These are phyloP conservation scores for Fraxinus dipetala DNA, from an alignment of 305 asterid species.

Conservation along the genomic window DNA sequence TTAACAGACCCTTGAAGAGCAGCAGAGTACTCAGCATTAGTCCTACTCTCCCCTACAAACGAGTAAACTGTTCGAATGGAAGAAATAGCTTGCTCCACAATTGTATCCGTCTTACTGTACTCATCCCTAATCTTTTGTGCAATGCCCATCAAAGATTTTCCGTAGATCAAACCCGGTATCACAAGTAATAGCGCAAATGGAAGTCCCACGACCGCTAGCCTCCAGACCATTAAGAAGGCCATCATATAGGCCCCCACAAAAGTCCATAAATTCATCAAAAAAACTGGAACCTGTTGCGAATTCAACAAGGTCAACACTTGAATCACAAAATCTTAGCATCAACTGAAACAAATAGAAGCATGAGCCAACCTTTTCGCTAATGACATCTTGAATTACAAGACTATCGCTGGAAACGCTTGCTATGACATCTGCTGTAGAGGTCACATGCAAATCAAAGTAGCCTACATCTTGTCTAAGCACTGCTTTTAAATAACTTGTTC, in stretches of 20 bases:
- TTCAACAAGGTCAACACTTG: not conserved
- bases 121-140: slow-evolving; percentile 62
- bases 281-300: slow-evolving; percentile 58
- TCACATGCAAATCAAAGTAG: slow-evolving; percentile 79
- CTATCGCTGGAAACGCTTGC: slow-evolving; percentile 85
- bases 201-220: slow-evolving; percentile 69
- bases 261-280: slow-evolving; percentile 70
- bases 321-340: not conserved
- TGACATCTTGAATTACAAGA: slow-evolving; percentile 78
- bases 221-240: slow-evolving; percentile 73
- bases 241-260: slow-evolving; percentile 64
- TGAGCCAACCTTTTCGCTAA: slow-evolving; percentile 71
- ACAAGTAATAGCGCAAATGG: slow-evolving; percentile 64
- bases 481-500: slow-evolving; percentile 75
- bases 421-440: slow-evolving; percentile 86
- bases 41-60: slow-evolving; percentile 69
- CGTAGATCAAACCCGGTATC: slow-evolving; percentile 87
- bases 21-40: slow-evolving; percentile 45
- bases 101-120: slow-evolving; percentile 57
- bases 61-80: slow-evolving; percentile 86
- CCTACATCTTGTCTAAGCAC: slow-evolving; percentile 94
- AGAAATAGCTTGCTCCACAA: slow-evolving; percentile 85
- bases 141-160: slow-evolving; percentile 68
- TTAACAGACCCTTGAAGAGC: slow-evolving; percentile 82
- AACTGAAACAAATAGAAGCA: not conserved